These are phyloP conservation scores for Podila epicladia DNA, from an alignment of 192 early-diverging fungal genomes.

Conservation along the genomic window DNA sequence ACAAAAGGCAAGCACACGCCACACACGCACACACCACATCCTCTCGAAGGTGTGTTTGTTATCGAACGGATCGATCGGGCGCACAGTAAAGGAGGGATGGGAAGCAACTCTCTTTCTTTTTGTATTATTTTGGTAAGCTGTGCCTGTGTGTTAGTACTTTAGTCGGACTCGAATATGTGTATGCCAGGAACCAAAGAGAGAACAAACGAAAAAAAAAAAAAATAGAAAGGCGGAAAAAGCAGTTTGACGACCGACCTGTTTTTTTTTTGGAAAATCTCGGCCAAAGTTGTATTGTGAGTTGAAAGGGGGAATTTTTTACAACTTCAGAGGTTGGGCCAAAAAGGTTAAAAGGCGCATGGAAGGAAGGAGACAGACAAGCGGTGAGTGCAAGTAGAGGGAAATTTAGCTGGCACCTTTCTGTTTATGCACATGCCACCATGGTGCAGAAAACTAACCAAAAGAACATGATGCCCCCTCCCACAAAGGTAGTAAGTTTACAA, in stretches of 20 bases:
- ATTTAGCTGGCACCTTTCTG: neutral
- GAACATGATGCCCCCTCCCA: too few species aligned
- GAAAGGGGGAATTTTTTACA: constrained; percentile 6
- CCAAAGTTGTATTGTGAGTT: constrained; percentile 15
- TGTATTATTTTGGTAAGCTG: neutral
- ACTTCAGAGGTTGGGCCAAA: too few species aligned
- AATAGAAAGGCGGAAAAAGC: neutral
- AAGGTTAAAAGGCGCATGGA: neutral
- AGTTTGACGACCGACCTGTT: neutral
- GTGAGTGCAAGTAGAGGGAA: neutral
- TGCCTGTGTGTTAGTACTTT: too few species aligned
- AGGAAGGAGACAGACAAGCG: neutral
- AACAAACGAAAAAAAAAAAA: neutral
- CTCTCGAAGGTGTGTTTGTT: too few species aligned
- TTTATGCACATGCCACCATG: too few species aligned
- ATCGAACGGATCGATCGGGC: too few species aligned
- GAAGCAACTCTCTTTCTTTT: neutral
- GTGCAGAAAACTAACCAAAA: too few species aligned
- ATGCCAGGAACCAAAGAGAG: neutral
- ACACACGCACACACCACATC: too few species aligned
- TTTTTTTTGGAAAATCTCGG: neutral
- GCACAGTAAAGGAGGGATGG: too few species aligned
- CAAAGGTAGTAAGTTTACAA: too few species aligned
- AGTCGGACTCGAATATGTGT: neutral
- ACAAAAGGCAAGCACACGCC: too few species aligned